phyloP scores from a whole-genome alignment of 2,329 filamentous ascomycete genomes.

The Alternaria dauci region DNA sequence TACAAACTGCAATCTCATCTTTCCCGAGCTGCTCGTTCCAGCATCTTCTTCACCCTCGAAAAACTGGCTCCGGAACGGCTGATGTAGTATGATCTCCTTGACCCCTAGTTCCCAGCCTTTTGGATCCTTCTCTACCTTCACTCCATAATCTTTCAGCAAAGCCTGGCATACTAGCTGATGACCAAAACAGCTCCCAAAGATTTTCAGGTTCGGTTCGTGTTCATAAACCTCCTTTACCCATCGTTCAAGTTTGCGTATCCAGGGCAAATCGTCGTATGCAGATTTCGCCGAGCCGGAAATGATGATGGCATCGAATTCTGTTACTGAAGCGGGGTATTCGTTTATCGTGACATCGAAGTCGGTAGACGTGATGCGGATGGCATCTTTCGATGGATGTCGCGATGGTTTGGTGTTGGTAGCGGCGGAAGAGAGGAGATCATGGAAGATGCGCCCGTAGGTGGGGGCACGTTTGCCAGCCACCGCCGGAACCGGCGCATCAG shows the following conservation, averaged over 20 bases:
- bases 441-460: slow-evolving; percentile 45
- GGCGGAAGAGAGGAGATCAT: slow-evolving; percentile 32
- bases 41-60: neutral
- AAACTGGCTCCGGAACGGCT: slow-evolving; percentile 16
- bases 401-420: slow-evolving; percentile 9
- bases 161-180: slow-evolving; percentile 55
- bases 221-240: slow-evolving; percentile 48
- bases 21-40: slow-evolving; percentile 7
- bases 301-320: slow-evolving; percentile 49
- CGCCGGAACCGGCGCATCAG: slow-evolving; percentile 39
- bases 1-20: slow-evolving; percentile 50
- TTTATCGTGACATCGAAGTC: slow-evolving; percentile 50
- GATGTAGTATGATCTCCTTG: slow-evolving; percentile 26
- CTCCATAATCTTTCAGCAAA: slow-evolving; percentile 44
- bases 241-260: slow-evolving; percentile 34
- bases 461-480: slow-evolving; percentile 27
- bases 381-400: fast-evolving
- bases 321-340: slow-evolving; percentile 46
- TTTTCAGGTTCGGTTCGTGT: slow-evolving; percentile 42
- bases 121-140: slow-evolving; percentile 35
- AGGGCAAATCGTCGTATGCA: slow-evolving; percentile 40
- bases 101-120: slow-evolving; percentile 43
- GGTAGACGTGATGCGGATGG: slow-evolving; percentile 33
- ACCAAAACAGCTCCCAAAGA: slow-evolving; percentile 57
- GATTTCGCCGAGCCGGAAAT: slow-evolving; percentile 52